phyloP scores from a whole-genome alignment of 768 basidiomycete species.

The Psilocybe tampanensis region DNA sequence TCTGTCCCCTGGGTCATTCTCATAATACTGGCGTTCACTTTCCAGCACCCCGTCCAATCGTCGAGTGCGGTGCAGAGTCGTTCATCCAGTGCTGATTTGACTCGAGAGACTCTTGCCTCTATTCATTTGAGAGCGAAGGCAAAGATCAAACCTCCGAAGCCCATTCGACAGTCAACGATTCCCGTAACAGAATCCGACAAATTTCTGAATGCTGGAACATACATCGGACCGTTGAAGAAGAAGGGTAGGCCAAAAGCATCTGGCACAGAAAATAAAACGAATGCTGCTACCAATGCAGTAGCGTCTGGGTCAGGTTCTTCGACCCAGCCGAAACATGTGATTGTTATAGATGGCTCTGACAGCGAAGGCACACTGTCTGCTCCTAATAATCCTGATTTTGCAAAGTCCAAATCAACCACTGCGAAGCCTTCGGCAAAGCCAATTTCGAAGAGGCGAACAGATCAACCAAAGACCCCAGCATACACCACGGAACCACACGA shows the following conservation, averaged over 20 bases:
- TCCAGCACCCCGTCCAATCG: neutral
- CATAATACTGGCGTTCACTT: neutral
- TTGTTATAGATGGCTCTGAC: constrained; percentile 28
- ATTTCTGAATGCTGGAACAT: constrained; percentile 42
- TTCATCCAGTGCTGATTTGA: constrained; percentile 19
- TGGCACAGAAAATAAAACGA: constrained; percentile 11
- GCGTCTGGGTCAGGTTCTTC: constrained; percentile 26
- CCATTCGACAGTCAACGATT: constrained; percentile 28
- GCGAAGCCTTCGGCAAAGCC: neutral
- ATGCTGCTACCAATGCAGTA: constrained; percentile 10
- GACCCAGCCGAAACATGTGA: constrained; percentile 20
- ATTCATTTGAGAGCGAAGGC: constrained; percentile 31
- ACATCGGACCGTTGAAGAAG: constrained; percentile 50
- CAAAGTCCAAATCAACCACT: no score
- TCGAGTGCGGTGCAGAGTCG: constrained; percentile 11
- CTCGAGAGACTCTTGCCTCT: constrained; percentile 30
- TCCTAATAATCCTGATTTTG: constrained; percentile 5
- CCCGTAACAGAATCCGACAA: constrained; percentile 45
- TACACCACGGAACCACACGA: constrained; percentile 26
- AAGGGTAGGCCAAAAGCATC: constrained; percentile 39
- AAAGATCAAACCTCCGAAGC: constrained; percentile 29
- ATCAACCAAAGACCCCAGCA: constrained; percentile 19
- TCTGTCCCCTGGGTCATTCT: neutral
- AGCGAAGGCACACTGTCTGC: constrained; percentile 18
- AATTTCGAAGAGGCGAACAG: constrained; percentile 2